Base-by-base conservation (phyloP, 2,329 filamentous ascomycete genomes). In the Tolypocladium sp. region DNA sequence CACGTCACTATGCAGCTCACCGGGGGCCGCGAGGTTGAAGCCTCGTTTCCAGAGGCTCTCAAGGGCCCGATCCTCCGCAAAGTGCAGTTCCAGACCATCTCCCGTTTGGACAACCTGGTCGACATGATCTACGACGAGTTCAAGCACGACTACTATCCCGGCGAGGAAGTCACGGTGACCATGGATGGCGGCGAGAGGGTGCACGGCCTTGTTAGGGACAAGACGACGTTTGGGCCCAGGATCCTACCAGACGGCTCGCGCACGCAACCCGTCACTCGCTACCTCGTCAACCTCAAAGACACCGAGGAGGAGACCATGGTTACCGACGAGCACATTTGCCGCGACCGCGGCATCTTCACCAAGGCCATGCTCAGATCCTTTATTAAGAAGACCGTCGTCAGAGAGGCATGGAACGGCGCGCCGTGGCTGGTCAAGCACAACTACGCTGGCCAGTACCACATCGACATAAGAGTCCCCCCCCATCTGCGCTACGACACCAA, bases 311-410 rank as follows among this genome's bases (percentile, higher is more conserved):
- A 95, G 72, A 88, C 87, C 13, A 78, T 91, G n/a, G 81, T 94
- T 22, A 89, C 92, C 65, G 88, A 91, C 72, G 80, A 89, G 56
- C 88, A 96, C 69, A 87, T 97, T 59, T 88, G 84, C 63, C 88
- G 94, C 62, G 92, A 97, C 70, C 86, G 92, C 57, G 96, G 93
- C 67, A 83, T 91, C 54, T 99, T 97, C 70, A 97, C 93, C 35
- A 97, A 99, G 74, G 87, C 92, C 55, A 92, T 97, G 72, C 79
- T 99, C 46, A 87, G 93, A 40, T 91, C 92, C 7, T 99, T 97
- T 65, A 90, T 99, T 63, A 96, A 96, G 71, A 92, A 95, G 73
- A 94, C 92, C 0, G 89, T 97, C n/a, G 89, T 87, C 2, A 81
- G 93, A 62, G 94, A 97, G 69, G 85, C 91, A 4, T 97, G 92